phyloP scores from a whole-genome alignment of 495 filamentous ascomycete genomes.

The Daldinia decipiens region DNA sequence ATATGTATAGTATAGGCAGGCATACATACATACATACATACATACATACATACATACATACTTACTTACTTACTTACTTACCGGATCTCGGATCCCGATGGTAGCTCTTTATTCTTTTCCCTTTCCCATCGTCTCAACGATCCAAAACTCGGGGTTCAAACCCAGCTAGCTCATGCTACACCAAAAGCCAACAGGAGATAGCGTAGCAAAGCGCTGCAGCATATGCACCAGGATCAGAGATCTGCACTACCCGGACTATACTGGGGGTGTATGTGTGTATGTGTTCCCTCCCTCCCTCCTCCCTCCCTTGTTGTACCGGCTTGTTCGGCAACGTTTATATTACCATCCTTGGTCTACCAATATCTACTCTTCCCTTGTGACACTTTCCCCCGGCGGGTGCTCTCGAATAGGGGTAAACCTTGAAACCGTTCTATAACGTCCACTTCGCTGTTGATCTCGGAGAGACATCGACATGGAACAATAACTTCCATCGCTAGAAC shows the following conservation, averaged over 20 bases:
- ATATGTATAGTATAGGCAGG: background rate
- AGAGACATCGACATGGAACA: constrained; percentile 1
- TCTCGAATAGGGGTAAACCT: constrained; percentile 27
- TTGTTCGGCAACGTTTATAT: constrained; percentile 32
- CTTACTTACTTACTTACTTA: background rate
- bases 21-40: no score
- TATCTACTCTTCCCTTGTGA: background rate
- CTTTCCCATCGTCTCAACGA: background rate
- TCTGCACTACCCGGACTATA: constrained; percentile 13
- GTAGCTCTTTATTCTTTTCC: background rate
- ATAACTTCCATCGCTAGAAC: background rate
- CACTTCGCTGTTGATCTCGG: background rate
- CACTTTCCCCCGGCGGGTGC: background rate
- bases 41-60: no score
- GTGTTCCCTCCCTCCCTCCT: no score
- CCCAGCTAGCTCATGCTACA: background rate
- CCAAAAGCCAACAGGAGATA: constrained; percentile 14
- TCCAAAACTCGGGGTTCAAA: background rate
- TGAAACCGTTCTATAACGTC: constrained; percentile 9
- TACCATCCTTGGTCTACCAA: constrained; percentile 18
- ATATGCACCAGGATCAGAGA: constrained; percentile 21
- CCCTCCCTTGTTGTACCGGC: constrained; percentile 25
- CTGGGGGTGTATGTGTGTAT: constrained; percentile 11
- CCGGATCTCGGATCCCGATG: background rate
- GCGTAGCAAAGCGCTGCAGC: constrained; percentile 13